Conservation (phyloP, 169 alveolate species). For the Plasmodium coatneyi region DNA sequence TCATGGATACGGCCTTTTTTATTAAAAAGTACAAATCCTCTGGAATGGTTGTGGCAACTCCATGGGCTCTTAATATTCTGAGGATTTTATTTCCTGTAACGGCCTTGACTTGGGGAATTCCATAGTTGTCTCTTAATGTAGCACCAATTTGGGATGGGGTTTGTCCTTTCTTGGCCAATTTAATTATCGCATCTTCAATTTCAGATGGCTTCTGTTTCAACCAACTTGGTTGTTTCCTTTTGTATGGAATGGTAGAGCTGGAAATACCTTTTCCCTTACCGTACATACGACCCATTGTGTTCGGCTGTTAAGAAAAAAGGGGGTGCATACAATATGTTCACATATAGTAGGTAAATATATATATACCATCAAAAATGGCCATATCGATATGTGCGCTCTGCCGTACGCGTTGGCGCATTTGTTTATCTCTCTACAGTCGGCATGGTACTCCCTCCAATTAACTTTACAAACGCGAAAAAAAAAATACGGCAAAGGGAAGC, state of each 20-base stretch:
- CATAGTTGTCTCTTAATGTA: conserved; percentile 97
- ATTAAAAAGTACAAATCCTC: conserved; percentile 98
- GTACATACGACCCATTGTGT: conserved; percentile 93
- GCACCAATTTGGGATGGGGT: conserved; percentile 99
- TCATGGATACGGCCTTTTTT: conserved; percentile 98
- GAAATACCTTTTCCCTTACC: conserved; percentile 93
- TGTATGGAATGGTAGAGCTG: conserved; percentile 96
- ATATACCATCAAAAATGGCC: background rate
- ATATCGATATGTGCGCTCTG: background rate
- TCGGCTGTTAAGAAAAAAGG: background rate
- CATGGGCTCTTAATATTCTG: conserved; percentile 96
- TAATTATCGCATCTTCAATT: conserved; percentile 94
- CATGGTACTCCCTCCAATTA: background rate
- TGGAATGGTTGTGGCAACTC: conserved; percentile 98
- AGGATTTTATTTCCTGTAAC: conserved; percentile 97
- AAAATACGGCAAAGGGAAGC: background rate
- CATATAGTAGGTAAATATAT: background rate
- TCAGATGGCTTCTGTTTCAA: conserved; percentile 94
- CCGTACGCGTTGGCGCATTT: background rate
- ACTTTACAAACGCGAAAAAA: background rate
- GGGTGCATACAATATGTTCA: background rate
- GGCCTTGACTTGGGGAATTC: conserved; percentile 97
- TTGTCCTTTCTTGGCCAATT: conserved; percentile 98
- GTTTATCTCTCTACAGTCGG: background rate
- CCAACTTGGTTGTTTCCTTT: conserved; percentile 98